Conservation (phyloP, 139 green algal genomes). For the Micractinium conductrix region DNA sequence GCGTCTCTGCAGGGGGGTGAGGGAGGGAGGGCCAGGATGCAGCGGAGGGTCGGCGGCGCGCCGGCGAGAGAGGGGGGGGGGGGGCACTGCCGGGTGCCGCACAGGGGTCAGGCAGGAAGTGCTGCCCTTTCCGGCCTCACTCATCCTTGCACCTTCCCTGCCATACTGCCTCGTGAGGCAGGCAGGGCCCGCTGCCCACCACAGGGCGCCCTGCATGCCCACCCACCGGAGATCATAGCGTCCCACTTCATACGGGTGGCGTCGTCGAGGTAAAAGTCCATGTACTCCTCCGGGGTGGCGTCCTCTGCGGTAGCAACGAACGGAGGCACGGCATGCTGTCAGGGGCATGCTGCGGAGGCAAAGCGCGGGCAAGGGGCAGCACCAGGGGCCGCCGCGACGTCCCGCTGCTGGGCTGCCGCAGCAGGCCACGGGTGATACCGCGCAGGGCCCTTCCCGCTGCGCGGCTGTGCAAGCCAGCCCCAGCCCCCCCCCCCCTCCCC, state of each 20-base stretch:
- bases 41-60: not conserved
- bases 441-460: too few species aligned
- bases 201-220: not conserved
- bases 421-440: too few species aligned
- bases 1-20: constrained; percentile 45
- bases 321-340: not conserved
- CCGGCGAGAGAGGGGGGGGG: not conserved
- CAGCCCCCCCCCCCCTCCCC: not conserved
- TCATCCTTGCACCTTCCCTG: not conserved
- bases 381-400: too few species aligned
- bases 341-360: not conserved
- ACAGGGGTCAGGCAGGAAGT: too few species aligned
- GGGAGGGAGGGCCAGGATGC: too few species aligned
- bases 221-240: constrained; percentile 70
- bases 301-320: constrained; percentile 46
- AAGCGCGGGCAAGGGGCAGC: not conserved
- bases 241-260: constrained; percentile 79
- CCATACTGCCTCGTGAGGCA: too few species aligned
- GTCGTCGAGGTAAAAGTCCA: constrained; percentile 89
- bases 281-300: constrained; percentile 85
- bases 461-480: too few species aligned
- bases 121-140: too few species aligned
- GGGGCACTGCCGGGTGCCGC: not conserved
- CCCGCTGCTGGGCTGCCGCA: too few species aligned
- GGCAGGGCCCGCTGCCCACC: too few species aligned